A percentile compares a stretch with the other conserved stretches of the same genome.
Evolutionary conservation across 371 early-diverging fungal genomes (phyloP).

Genomic region (Zychaea mexicana): DNA sequence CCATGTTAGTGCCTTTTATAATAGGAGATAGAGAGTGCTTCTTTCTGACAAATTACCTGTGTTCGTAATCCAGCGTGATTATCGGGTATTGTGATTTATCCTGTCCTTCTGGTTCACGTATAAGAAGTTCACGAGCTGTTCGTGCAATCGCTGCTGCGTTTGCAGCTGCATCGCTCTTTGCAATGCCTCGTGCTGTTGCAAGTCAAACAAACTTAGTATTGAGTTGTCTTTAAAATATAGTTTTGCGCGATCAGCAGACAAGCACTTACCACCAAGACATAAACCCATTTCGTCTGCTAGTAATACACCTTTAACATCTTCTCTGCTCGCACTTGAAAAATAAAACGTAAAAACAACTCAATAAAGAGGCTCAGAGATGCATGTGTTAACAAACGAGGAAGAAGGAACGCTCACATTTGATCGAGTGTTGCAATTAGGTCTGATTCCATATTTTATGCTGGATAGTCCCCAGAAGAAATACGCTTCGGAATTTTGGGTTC

Average conservation of each 20-base stretch:
- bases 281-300: conserved; percentile 46
- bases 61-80: conserved; percentile 44
- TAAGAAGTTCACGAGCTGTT: conserved; percentile 30
- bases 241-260: too few relatives aligned
- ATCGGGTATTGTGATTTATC: conserved; percentile 46
- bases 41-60: conserved; percentile 24
- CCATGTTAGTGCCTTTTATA: neutral
- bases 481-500: neutral
- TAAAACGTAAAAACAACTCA: neutral
- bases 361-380: too few relatives aligned
- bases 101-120: conserved; percentile 17
- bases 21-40: neutral
- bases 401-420: neutral
- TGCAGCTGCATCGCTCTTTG: conserved; percentile 38
- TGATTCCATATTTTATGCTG: neutral
- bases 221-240: too few relatives aligned
- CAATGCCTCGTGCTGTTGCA: conserved; percentile 45
- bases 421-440: neutral
- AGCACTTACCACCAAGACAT: conserved; percentile 47
- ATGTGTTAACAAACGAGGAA: neutral
- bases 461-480: neutral
- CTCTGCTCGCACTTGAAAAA: conserved; percentile 32
- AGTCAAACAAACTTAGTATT: too few relatives aligned
- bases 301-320: conserved; percentile 53
- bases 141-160: conserved; percentile 43